Percentiles rank a stretch among this genome's conserved stretches.
These are phyloP conservation scores for Saccharomycopsis fibuligera DNA, from an alignment of 805 yeast species.

Conservation along the genomic window DNA sequence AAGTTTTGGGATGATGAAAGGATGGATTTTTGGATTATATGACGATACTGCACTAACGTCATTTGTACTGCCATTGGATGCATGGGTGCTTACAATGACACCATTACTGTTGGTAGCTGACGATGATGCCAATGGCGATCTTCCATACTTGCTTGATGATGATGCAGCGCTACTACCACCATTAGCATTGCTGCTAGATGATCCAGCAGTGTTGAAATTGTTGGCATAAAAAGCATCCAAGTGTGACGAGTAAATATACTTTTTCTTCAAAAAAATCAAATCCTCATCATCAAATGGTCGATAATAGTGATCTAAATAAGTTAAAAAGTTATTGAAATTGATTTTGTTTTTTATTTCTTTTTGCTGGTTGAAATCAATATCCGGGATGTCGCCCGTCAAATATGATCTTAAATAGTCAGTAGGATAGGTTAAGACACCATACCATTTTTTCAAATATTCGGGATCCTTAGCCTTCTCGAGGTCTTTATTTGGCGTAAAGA, in stretches of 20 bases:
- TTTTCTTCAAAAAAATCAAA: slow-evolving; percentile 59
- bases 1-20: slow-evolving; percentile 76
- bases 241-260: slow-evolving; percentile 33
- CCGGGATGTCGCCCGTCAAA: slow-evolving; percentile 86
- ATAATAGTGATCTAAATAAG: slow-evolving; percentile 81
- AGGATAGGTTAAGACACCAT: slow-evolving; percentile 90
- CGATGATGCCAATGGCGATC: background rate
- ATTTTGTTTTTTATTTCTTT: slow-evolving; percentile 86
- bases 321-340: slow-evolving; percentile 80
- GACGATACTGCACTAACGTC: slow-evolving; percentile 24
- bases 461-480: slow-evolving; percentile 55
- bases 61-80: slow-evolving; percentile 28
- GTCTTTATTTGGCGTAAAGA: slow-evolving; percentile 59
- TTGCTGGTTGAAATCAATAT: slow-evolving; percentile 68
- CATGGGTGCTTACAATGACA: background rate
- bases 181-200: background rate
- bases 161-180: background rate
- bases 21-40: slow-evolving; percentile 64
- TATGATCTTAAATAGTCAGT: slow-evolving; percentile 63
- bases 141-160: background rate
- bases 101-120: background rate
- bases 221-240: slow-evolving; percentile 18
- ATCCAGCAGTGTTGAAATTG: background rate
- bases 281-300: slow-evolving; percentile 78
- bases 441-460: slow-evolving; percentile 67